Evolutionary conservation across 169 alveolate genomes (phyloP), one percentile per base, ranked within the genome.

Genomic region (Eimeria praecox): DNA sequence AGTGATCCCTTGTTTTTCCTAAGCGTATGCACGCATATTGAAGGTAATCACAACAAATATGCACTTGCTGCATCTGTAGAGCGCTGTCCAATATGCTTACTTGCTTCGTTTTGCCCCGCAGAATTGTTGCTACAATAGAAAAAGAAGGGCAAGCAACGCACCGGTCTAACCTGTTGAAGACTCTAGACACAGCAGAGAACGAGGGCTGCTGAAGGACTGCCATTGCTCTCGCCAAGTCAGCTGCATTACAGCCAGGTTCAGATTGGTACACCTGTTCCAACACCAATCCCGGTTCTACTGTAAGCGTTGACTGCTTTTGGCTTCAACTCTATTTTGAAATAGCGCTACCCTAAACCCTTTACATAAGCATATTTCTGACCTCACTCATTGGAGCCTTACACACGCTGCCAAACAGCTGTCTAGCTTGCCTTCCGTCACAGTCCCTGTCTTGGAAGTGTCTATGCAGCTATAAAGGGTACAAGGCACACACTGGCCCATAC

Each of bases 401-500:
- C 49, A 73, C 83, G 83, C 83, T 73, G 83, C 33, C 49, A 73
- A 73, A 73, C 83, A 73, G 54, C 83, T 38, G 83, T 73, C 83
- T 59, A 44, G 83, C 94, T 87, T 33, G 75, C 94, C 94, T 87
- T 87, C 94, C 83, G 59, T 87, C 62, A 87, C 94, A 87, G 62
- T 40, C 52, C 94, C 94, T 42, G 56, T 87, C 94, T 87, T 87
- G 62, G 83, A 38, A 30, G 62, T 87, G 49, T 87, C 94, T 38
- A 87, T 87, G 82, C 82, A 87, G 64, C 64, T 87, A 16, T 22
- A 87, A 4, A 87, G 69, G 59, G 85, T 87, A n/a, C 94, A 87
- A 49, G 94, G 94, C 59, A 87, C 83, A 49, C 94, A 87, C 52
- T 87, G 94, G 69, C 94, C 94, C 42, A 62, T 64, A 75, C 94